A percentile compares a stretch with the other conserved stretches of the same genome.
These are phyloP conservation scores for Grosmannia clavigera DNA, from an alignment of 2,329 filamentous ascomycete genomes.

Conservation along the genomic window DNA sequence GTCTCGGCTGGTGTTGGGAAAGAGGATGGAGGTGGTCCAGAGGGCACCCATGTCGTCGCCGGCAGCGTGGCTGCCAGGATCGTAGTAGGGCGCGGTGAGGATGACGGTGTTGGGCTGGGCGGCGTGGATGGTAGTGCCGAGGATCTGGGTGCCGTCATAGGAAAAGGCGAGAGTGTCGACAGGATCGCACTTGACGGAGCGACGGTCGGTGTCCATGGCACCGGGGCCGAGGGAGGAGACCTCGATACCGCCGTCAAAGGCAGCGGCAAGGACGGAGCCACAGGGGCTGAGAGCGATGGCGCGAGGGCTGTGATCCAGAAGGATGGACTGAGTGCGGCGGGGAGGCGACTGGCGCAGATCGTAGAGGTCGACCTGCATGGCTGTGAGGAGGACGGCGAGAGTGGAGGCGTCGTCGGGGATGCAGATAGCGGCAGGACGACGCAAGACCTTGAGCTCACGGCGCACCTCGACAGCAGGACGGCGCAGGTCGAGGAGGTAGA, in stretches of 20 bases:
- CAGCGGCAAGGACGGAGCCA: constrained; percentile 69
- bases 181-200: constrained; percentile 65
- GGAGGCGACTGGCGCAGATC: constrained; percentile 52
- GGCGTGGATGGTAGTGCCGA: constrained; percentile 59
- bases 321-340: constrained; percentile 59
- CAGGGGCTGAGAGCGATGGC: constrained; percentile 72
- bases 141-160: constrained; percentile 62
- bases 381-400: constrained; percentile 67
- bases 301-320: constrained; percentile 65
- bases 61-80: constrained; percentile 52
- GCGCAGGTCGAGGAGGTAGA: constrained; percentile 63
- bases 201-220: constrained; percentile 51
- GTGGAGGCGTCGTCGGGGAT: constrained; percentile 67
- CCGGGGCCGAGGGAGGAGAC: constrained; percentile 61
- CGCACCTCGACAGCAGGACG: constrained; percentile 48
- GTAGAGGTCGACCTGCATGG: constrained; percentile 81
- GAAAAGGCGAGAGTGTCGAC: constrained; percentile 68
- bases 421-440: constrained; percentile 63
- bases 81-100: constrained; percentile 68
- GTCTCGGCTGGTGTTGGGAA: constrained; percentile 67
- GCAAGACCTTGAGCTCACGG: constrained; percentile 67
- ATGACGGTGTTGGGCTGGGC: constrained; percentile 59
- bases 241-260: constrained; percentile 81
- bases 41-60: constrained; percentile 60
- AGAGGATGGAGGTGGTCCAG: constrained; percentile 79